These are phyloP conservation scores for Wallacemonas collosoma DNA, from an alignment of 208 protist genomes.

Conservation along the genomic window DNA sequence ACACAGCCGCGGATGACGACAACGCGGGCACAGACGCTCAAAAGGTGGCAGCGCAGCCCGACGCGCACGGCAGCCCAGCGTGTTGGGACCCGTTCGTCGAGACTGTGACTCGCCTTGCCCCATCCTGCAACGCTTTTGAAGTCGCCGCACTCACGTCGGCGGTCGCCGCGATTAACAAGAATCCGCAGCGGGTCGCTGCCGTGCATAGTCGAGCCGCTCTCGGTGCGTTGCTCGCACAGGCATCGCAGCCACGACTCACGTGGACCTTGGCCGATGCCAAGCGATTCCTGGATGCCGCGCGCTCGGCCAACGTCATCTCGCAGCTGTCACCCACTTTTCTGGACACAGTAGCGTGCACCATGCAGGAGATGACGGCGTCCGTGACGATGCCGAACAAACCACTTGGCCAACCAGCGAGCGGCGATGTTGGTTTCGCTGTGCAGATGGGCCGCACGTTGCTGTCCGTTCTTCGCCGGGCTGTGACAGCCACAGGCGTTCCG, in stretches of 20 bases:
- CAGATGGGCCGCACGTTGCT: constrained; percentile 5
- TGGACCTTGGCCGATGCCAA: constrained; percentile 12
- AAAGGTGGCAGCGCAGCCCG: no score
- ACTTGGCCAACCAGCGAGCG: background rate
- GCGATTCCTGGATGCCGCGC: constrained; percentile 14
- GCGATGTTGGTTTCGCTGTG: background rate
- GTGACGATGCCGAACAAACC: no score
- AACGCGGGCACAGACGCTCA: background rate
- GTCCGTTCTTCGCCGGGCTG: constrained; percentile 8
- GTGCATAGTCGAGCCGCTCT: background rate
- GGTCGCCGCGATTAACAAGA: background rate
- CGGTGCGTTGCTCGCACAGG: background rate
- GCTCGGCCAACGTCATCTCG: background rate
- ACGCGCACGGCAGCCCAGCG: no score
- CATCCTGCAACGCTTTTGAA: constrained; percentile 35
- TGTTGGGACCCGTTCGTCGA: constrained; percentile 19
- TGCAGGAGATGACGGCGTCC: no score
- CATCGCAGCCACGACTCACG: background rate
- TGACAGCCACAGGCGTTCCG: background rate
- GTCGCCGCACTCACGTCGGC: constrained; percentile 1
- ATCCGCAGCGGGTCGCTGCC: background rate
- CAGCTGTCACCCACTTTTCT: background rate
- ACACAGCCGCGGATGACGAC: background rate
- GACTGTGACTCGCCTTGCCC: constrained; percentile 23
- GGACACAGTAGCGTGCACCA: background rate